Evolutionary conservation across 805 yeast species (phyloP).

Genomic region (Candida coleopterorum): DNA sequence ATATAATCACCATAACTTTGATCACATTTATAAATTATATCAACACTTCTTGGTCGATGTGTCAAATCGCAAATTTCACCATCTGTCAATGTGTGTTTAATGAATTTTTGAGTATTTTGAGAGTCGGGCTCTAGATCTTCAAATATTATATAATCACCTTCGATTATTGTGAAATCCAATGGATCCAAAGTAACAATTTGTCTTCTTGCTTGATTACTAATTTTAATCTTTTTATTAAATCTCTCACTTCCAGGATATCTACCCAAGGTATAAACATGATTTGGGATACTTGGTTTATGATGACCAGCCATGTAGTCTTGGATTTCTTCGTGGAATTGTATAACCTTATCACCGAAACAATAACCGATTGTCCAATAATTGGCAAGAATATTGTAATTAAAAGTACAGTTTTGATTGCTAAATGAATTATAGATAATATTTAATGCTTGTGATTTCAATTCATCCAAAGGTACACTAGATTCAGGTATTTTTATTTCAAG

Average conservation of each 20-base stretch:
- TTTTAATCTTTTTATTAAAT: constrained; percentile 8
- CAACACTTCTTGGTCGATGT: constrained; percentile 45
- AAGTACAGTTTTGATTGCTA: constrained; percentile 18
- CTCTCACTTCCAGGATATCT: constrained; percentile 24
- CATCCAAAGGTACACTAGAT: constrained; percentile 3
- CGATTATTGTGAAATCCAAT: constrained; percentile 24
- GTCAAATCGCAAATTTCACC: constrained; percentile 65
- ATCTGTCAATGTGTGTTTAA: constrained; percentile 31
- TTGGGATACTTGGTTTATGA: constrained; percentile 29
- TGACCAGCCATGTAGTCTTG: constrained; percentile 19
- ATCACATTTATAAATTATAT: constrained; percentile 55
- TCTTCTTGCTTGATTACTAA: constrained; percentile 21
- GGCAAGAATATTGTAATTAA: constrained; percentile 21
- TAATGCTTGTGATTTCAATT: constrained; percentile 16
- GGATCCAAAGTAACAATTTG: constrained; percentile 13
- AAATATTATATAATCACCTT: constrained; percentile 22
- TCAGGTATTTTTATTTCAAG: constrained; percentile 1
- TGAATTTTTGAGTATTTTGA: constrained; percentile 21
- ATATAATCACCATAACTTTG: constrained; percentile 17
- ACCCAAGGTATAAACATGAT: constrained; percentile 32
- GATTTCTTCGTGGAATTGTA: constrained; percentile 43
- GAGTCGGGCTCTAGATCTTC: constrained; percentile 12
- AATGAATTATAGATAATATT: constrained; percentile 14
- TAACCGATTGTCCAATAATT: constrained; percentile 55
- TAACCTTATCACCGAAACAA: constrained; percentile 44